A percentile compares a stretch with the other conserved stretches of the same genome.
phyloP scores from a whole-genome alignment of 2,329 filamentous ascomycete species.

The Ascochyta koolunga region DNA sequence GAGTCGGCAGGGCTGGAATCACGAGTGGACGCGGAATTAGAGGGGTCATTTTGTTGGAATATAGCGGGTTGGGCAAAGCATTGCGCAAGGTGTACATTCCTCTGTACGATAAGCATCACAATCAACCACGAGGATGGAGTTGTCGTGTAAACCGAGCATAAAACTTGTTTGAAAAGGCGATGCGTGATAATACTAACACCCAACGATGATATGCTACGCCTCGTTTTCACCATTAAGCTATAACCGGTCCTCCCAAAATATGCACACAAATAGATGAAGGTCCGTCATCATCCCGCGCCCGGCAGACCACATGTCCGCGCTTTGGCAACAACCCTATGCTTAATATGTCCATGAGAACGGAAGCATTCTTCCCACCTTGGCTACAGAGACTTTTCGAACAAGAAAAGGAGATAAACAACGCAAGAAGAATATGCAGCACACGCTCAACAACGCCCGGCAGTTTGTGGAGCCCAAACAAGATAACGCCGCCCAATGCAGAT shows the following conservation, averaged over 20 bases:
- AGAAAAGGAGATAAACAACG: constrained; percentile 13
- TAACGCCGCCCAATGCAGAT: constrained; percentile 46
- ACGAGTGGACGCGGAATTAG: constrained; percentile 76
- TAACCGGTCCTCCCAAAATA: constrained; percentile 7
- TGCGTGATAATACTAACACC: constrained; percentile 25
- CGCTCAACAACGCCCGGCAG: constrained; percentile 39
- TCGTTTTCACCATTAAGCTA: neutral
- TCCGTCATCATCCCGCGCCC: constrained; percentile 30
- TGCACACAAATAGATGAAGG: constrained; percentile 27
- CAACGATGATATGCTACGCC: constrained; percentile 16
- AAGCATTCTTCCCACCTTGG: constrained; percentile 7
- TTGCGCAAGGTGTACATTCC: neutral
- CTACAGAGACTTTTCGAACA: constrained; percentile 15
- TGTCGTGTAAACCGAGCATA: too few species aligned
- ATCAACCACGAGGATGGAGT: neutral
- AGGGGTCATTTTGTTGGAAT: neutral
- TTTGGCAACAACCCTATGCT: constrained; percentile 21
- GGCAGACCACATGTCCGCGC: too few species aligned
- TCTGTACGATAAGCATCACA: neutral
- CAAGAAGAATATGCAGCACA: constrained; percentile 25
- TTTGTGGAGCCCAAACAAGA: constrained; percentile 15
- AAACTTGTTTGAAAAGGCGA: neutral
- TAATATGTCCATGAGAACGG: constrained; percentile 39
- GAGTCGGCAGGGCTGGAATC: constrained; percentile 82
- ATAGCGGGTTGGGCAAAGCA: neutral